Percentiles rank a stretch among this genome's conserved stretches.
phyloP scores from a whole-genome alignment of 2,329 filamentous ascomycete species.

The Moelleriella libera region DNA sequence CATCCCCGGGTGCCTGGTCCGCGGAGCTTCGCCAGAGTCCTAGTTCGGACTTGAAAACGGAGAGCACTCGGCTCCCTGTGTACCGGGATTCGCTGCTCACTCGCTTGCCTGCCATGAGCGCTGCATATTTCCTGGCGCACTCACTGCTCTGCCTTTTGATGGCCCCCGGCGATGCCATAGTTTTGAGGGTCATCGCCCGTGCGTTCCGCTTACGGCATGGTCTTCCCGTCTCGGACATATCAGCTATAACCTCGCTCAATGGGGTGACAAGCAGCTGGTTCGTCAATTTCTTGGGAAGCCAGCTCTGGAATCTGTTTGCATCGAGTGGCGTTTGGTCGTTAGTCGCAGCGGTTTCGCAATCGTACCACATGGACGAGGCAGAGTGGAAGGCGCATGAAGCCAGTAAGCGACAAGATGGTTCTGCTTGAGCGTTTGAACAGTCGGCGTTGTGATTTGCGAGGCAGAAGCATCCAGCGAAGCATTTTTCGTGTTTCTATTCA shows the following conservation, averaged over 20 bases:
- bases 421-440: not conserved
- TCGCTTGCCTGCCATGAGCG: conserved; percentile 31
- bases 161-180: conserved; percentile 31
- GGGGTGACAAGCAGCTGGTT: conserved; percentile 23
- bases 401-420: not conserved
- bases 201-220: conserved; percentile 24
- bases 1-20: conserved; percentile 39
- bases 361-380: conserved; percentile 26
- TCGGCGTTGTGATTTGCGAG: not conserved
- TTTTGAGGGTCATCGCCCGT: conserved; percentile 29
- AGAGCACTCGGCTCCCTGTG: conserved; percentile 13
- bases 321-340: conserved; percentile 30
- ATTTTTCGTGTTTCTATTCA: no score
- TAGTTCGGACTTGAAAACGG: conserved; percentile 14
- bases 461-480: no score
- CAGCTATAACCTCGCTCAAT: conserved; percentile 18
- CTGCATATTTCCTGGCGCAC: conserved; percentile 31
- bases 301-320: conserved; percentile 29
- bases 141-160: conserved; percentile 26
- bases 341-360: conserved; percentile 22
- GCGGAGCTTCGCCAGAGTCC: conserved; percentile 41
- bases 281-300: conserved; percentile 30
- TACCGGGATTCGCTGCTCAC: conserved; percentile 36
- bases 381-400: conserved; percentile 24
- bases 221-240: conserved; percentile 23